Conservation (phyloP, 768 basidiomycete genomes). For the Pluteus cervinus region DNA sequence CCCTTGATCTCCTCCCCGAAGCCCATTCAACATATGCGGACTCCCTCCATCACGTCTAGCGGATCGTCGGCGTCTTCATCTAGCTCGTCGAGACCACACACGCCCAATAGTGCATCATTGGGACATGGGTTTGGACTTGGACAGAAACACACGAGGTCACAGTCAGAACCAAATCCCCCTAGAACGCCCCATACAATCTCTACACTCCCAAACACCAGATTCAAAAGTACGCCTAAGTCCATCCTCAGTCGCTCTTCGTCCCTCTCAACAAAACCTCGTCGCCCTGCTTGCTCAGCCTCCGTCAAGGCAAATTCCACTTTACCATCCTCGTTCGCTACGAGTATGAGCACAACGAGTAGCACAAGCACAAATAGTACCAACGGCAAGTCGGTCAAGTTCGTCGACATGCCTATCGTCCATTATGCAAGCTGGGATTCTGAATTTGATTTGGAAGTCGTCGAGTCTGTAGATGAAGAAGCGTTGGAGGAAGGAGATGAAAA, state of each 20-base stretch:
- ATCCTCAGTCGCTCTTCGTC: conserved; percentile 53
- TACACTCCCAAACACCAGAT: too few species aligned
- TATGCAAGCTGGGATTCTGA: conserved; percentile 30
- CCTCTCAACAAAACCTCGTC: conserved; percentile 35
- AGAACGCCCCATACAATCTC: too few species aligned
- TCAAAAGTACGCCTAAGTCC: too few species aligned
- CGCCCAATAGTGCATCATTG: conserved; percentile 21
- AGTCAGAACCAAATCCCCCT: too few species aligned
- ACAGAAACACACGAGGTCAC: too few species aligned
- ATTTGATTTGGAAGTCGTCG: conserved; percentile 12
- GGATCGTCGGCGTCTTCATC: conserved; percentile 20
- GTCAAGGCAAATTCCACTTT: too few species aligned
- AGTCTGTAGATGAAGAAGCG: conserved; percentile 25
- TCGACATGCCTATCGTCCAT: conserved; percentile 57
- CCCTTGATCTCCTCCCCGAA: conserved; percentile 10
- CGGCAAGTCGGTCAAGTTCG: conserved; percentile 70
- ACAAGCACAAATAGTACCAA: conserved; percentile 16
- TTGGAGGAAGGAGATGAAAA: conserved; percentile 28
- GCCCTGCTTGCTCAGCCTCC: too few species aligned
- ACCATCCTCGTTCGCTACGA: too few species aligned
- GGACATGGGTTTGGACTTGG: too few species aligned
- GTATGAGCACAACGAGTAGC: conserved; percentile 2
- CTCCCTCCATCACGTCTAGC: conserved; percentile 23
- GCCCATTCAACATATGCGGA: conserved; percentile 13
- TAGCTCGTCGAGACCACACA: conserved; percentile 22